Evolutionary conservation across 441 rosid species (phyloP).

Genomic region (Cnidoscolus chayamansa): DNA sequence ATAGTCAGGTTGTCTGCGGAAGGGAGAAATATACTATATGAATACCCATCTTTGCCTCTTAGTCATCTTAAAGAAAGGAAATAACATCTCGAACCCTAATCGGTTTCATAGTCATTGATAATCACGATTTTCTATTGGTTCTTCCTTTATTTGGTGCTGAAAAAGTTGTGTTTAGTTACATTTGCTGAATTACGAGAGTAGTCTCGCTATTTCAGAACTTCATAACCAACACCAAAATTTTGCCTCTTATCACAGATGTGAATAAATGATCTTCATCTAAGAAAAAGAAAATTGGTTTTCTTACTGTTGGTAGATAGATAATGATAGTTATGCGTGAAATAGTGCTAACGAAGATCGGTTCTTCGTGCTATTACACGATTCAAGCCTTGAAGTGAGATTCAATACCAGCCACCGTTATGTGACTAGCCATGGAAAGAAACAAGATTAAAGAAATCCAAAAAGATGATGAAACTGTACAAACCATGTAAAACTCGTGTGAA

Average conservation of each 20-base stretch:
- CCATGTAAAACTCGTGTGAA: not conserved
- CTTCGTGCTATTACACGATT: not conserved
- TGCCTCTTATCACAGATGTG: not conserved
- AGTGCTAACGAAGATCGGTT: not conserved
- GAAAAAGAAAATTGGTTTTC: not conserved
- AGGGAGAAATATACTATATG: not conserved
- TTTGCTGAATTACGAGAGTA: not conserved
- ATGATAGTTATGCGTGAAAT: not conserved
- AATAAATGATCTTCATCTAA: not conserved
- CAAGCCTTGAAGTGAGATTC: not conserved
- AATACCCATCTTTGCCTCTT: not conserved
- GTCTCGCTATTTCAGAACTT: not conserved
- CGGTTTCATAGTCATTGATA: not conserved
- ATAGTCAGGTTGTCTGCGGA: not conserved
- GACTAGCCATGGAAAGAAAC: not conserved
- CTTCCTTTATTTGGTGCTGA: not conserved
- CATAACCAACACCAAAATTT: constrained; percentile 1
- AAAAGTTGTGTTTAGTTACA: not conserved
- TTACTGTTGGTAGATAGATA: not conserved
- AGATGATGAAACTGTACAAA: not conserved
- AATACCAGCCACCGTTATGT: not conserved
- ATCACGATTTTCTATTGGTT: not conserved
- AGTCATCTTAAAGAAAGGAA: not conserved
- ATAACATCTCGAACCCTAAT: not conserved
- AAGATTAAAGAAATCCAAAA: constrained; percentile 6